Conservation (phyloP, 225 moss, liverwort and hornwort genomes). For the Anthoceros angustus region DNA sequence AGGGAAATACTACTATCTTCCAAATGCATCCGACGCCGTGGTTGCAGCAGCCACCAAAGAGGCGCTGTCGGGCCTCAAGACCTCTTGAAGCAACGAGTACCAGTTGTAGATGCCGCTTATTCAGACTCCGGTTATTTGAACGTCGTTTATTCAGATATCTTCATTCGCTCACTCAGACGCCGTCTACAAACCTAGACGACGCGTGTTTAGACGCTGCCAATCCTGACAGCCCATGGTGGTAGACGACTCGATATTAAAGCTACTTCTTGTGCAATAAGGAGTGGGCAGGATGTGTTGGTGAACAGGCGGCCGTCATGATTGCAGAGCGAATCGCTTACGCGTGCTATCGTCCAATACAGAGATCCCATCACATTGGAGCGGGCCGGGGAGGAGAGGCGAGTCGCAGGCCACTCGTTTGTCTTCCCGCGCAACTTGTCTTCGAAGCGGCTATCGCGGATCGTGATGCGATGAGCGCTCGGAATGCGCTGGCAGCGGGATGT, state of each 20-base stretch:
- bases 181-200: no score
- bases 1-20: conserved; percentile 94
- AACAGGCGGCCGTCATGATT: no score
- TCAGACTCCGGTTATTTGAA: no score
- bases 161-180: no score
- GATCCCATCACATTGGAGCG: neutral
- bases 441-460: neutral
- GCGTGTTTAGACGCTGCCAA: no score
- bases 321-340: neutral
- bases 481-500: no score
- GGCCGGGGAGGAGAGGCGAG: neutral
- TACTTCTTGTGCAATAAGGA: neutral
- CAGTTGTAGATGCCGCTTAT: no score
- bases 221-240: no score
- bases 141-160: no score
- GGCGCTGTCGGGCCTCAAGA: conserved; percentile 62
- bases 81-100: conserved; percentile 15
- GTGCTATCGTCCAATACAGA: neutral
- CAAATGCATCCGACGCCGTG: conserved; percentile 89
- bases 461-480: no score
- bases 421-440: neutral
- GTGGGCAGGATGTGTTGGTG: no score
- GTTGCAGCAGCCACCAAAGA: conserved; percentile 97
- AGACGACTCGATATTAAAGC: no score
- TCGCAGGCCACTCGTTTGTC: neutral